Conservation (phyloP, 2,329 filamentous ascomycete genomes). For the Phialophora chinensis region DNA sequence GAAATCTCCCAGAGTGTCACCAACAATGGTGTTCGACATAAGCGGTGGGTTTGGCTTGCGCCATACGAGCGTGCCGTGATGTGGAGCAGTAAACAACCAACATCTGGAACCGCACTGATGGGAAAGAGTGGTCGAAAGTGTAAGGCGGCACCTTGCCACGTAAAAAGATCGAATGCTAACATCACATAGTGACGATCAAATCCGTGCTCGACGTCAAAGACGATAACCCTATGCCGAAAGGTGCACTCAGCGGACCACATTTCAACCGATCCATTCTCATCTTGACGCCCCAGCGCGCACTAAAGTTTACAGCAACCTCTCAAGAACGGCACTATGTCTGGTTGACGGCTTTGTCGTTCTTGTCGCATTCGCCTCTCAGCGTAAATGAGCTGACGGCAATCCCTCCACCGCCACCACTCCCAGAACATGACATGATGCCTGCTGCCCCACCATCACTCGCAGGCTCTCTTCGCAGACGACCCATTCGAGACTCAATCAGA, state of each 20-base stretch:
- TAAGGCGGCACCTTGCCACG: conserved; percentile 59
- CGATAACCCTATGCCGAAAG: conserved; percentile 82
- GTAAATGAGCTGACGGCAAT: conserved; percentile 73
- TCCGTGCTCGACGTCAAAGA: conserved; percentile 97
- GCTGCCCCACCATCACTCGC: conserved; percentile 48
- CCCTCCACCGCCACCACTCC: conserved; percentile 60
- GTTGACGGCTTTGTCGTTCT: conserved; percentile 92
- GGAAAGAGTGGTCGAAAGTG: conserved; percentile 94
- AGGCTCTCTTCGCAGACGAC: conserved; percentile 58
- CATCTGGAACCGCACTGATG: conserved; percentile 82
- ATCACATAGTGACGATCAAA: conserved; percentile 78
- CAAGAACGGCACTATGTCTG: conserved; percentile 91
- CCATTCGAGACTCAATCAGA: conserved; percentile 86
- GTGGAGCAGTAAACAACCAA: conserved; percentile 98
- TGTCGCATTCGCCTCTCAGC: conserved; percentile 85
- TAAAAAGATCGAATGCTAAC: conserved; percentile 43
- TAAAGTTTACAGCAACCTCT: conserved; percentile 89
- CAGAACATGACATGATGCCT: conserved; percentile 42
- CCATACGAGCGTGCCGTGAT: conserved; percentile 95
- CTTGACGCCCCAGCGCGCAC: conserved; percentile 85
- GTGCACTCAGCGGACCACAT: conserved; percentile 54
- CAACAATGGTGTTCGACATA: conserved; percentile 75
- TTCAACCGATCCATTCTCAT: conserved; percentile 97
- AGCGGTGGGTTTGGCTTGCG: conserved; percentile 97
- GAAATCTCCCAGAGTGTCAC: conserved; percentile 73